A percentile compares a stretch with the other conserved stretches of the same genome.
Evolutionary conservation across 208 protist genomes (phyloP).

Genomic region (Strigomonas culicis): DNA sequence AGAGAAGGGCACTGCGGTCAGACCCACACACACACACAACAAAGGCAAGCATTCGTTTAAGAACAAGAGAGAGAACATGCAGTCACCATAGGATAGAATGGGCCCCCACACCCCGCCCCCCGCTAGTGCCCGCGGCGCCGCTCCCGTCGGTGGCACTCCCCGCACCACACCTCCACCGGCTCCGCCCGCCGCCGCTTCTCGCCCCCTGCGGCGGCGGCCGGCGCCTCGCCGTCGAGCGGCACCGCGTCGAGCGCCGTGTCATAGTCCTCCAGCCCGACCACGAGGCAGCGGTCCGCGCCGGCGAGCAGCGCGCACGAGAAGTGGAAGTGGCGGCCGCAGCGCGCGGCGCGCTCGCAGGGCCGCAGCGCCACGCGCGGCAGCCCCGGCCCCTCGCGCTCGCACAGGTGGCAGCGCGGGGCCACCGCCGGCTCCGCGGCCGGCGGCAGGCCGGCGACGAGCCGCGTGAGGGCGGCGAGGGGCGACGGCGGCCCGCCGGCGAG

Average conservation of each 20-base stretch:
- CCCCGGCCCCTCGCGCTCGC: neutral
- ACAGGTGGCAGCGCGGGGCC: neutral
- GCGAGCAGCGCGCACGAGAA: constrained; percentile 74
- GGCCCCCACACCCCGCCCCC: too few relatives aligned
- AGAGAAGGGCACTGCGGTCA: too few relatives aligned
- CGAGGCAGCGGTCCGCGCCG: constrained; percentile 41
- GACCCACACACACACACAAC: too few relatives aligned
- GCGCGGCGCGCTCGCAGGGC: neutral
- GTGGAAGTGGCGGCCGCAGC: constrained; percentile 42
- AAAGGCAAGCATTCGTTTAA: too few relatives aligned
- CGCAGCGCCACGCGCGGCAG: neutral
- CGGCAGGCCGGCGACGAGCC: neutral
- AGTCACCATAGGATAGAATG: too few relatives aligned
- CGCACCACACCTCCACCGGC: constrained; percentile 57
- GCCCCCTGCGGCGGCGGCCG: neutral
- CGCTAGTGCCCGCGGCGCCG: too few relatives aligned
- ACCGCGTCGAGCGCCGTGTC: constrained; percentile 7
- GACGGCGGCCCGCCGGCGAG: neutral
- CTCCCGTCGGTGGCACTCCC: constrained; percentile 25
- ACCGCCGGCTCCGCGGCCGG: neutral
- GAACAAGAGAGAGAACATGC: too few relatives aligned
- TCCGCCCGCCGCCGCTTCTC: neutral
- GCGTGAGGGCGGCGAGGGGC: neutral
- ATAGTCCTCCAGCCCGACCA: constrained; percentile 41
- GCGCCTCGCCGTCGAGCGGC: constrained; percentile 2